Evolutionary conservation across 2,329 filamentous ascomycete genomes (phyloP), one percentile per base, ranked within the genome.

Genomic region (Lanzia echinophila): DNA sequence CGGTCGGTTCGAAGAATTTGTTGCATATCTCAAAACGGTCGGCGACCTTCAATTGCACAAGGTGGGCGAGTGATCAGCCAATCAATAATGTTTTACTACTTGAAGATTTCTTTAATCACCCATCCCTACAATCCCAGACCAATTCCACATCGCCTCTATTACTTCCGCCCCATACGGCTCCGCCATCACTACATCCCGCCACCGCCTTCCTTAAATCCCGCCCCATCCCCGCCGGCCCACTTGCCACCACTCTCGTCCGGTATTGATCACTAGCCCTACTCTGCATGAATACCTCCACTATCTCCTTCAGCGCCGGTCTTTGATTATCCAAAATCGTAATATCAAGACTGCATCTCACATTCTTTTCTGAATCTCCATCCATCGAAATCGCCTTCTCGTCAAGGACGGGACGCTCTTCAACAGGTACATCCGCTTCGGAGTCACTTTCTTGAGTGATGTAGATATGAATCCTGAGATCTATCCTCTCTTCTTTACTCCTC

Each of bases 141-240:
- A 86, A 69, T 46, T 71, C 67, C 2, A 86, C 79, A 62, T 83
- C 76, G 46, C 72, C 79, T 36, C 73, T 72, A 61, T 77, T 76
- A 20, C 81, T 79, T 19, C 50, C 50, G 51, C 67, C 76, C 81
- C 79, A 84, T 10, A 84, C 80, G 58, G 71, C 75, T 0, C 63
- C 60, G 0, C 73, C 77, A 7, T 73, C 73, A 65, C 84, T 85
- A 39, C 72, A 74, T 7, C 60, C 62, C 1, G 81, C 80, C 4
- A 85, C 79, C 1, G 75, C 75, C 4, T 57, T 67, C 24, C 82
- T 71, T 54, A 86, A 61, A 51, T 82, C 79, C n/a, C 71, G 73
- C 6, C 83, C 75, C 78, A 86, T 82, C 1, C 74, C 71, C 0
- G 74, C 73, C 1, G 83, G 83, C 0, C 83, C 82, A 60, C 81